Base-by-base conservation (phyloP, 371 early-diverging fungal genomes). In the Mortierella sp. region DNA sequence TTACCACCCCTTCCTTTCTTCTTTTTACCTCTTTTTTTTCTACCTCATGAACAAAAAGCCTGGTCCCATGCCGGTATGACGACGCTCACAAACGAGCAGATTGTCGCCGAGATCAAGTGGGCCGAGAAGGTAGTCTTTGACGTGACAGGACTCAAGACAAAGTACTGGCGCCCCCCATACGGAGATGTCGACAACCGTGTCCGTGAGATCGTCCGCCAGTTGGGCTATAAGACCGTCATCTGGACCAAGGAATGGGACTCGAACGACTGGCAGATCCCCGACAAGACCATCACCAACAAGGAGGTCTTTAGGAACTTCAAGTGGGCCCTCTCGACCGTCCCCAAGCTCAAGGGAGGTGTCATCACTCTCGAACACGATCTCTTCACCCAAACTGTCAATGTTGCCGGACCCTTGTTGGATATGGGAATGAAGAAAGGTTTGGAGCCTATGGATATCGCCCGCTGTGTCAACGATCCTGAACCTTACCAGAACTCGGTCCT, bases 71-170 rank as follows among this genome's bases (percentile, higher is more conserved):
- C 88, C 13, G 90, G 89, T 52, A 80, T 95, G 89, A 94, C 95
- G 19, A 88, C 94, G 0, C 78, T 91, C 73, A 88, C 93, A 24
- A 94, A 90, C 63, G 93, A 94, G 60, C 91, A 92, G 77, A 89
- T 96, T 55, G 91, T 95, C 52, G 94, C 94, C 55, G 95, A 96
- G 82, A 81, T 95, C 50, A 91, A 91, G 76, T 94, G 92, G 92
- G 92, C 91, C n/a, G 94, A 92, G 78, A 78, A 88, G 45, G 89
- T 90, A 72, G 93, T 96, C 80, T 90, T 92, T 73, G 91, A 94
- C 65, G 90, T 92, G 45, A 93, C 91, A 57, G 95, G 95, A 16
- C 77, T 87, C 48, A 89, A 83, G 48, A 89, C 89, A 24, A 87
- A 88, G 63, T 90, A 91, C 80, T 83, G 83, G 77, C 88, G 92